Conservation (phyloP, 2,329 filamentous ascomycete species). For the Hypoxylon sp. region DNA sequence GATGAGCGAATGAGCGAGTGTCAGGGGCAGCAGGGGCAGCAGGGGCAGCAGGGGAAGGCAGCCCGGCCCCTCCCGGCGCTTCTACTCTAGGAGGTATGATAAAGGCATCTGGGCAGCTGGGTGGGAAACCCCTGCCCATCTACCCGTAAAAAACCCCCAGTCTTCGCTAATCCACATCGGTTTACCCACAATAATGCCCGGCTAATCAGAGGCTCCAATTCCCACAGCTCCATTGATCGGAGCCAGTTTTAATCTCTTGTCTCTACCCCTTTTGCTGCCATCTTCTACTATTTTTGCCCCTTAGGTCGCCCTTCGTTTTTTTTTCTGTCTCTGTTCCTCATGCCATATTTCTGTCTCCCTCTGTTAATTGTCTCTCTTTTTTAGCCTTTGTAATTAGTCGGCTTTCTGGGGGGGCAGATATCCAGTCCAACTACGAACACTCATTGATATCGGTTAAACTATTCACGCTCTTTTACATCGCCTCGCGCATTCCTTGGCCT, state of each 20-base stretch:
- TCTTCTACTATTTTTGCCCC: slow-evolving; percentile 35
- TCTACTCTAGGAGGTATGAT: no score
- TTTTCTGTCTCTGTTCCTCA: slow-evolving; percentile 22
- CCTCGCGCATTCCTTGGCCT: slow-evolving; percentile 10
- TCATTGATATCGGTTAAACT: slow-evolving; percentile 36
- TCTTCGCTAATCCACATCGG: slow-evolving; percentile 32
- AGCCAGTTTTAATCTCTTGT: slow-evolving; percentile 37
- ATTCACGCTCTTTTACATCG: slow-evolving; percentile 25
- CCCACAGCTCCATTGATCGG: slow-evolving; percentile 21
- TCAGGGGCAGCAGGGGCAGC: neutral
- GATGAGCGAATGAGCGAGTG: no score
- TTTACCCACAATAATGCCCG: slow-evolving; percentile 8
- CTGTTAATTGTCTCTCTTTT: slow-evolving; percentile 22
- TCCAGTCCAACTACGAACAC: slow-evolving; percentile 38
- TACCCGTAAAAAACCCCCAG: slow-evolving; percentile 33
- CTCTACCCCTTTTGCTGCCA: slow-evolving; percentile 29
- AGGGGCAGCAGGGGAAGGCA: neutral
- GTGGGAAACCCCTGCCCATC: slow-evolving; percentile 22
- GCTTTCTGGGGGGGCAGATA: slow-evolving; percentile 31
- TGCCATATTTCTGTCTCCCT: slow-evolving; percentile 23
- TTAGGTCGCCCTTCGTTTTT: slow-evolving; percentile 13
- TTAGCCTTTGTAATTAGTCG: slow-evolving; percentile 35
- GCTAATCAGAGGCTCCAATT: slow-evolving; percentile 25
- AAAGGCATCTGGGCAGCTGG: no score
- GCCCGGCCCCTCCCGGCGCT: neutral